Evolutionary conservation across 305 asterid genomes (phyloP).

Genomic region (Euphrasia arctica): DNA sequence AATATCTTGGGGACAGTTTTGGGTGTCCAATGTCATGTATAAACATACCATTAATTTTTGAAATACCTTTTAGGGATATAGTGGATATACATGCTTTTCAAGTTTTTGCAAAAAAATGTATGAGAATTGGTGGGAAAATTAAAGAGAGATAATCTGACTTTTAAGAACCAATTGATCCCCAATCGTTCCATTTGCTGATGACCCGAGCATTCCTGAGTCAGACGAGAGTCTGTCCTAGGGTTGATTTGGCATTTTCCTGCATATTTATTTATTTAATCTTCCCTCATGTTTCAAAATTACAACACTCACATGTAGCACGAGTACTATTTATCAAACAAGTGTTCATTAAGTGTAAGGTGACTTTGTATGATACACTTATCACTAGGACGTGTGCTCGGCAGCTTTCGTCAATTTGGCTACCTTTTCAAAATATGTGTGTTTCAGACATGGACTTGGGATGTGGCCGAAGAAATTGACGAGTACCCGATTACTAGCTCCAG

Average conservation of each 20-base stretch:
- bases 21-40: conserved; percentile 39
- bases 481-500: conserved; percentile 13
- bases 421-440: conserved; percentile 12
- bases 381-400: background rate
- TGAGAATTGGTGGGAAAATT: conserved; percentile 7
- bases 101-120: conserved; percentile 21
- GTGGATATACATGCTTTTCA: conserved; percentile 8
- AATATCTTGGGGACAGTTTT: conserved; percentile 34
- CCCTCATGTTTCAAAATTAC: conserved; percentile 19
- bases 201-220: no score
- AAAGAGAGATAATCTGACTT: conserved; percentile 15
- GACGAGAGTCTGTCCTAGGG: background rate
- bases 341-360: conserved; percentile 13
- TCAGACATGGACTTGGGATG: conserved; percentile 7
- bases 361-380: conserved; percentile 19
- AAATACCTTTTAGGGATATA: conserved; percentile 26
- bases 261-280: conserved; percentile 18
- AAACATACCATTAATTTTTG: conserved; percentile 26
- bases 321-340: conserved; percentile 16
- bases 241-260: conserved; percentile 17
- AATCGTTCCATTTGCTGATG: conserved; percentile 13
- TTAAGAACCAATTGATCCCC: conserved; percentile 8
- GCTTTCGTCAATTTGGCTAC: conserved; percentile 21
- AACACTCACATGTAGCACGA: background rate
- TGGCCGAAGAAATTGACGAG: conserved; percentile 24